A percentile compares a stretch with the other conserved stretches of the same genome.
These are phyloP conservation scores for Pleurotus eryngii DNA, from an alignment of 768 basidiomycete species.

Conservation along the genomic window DNA sequence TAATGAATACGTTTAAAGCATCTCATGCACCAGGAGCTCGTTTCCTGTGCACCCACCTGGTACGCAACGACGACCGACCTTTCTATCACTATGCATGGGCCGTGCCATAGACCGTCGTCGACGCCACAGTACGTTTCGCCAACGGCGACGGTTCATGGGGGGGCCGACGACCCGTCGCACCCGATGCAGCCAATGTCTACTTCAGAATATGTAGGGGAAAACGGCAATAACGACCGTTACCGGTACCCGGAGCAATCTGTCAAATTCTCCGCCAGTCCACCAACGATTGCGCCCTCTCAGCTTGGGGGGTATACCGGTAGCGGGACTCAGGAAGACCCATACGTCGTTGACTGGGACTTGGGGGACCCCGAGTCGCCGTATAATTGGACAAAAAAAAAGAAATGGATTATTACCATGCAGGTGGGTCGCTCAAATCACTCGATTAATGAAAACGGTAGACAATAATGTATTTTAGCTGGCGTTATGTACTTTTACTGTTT, in stretches of 20 bases:
- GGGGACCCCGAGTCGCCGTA: conserved; percentile 53
- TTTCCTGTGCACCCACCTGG: too few species aligned
- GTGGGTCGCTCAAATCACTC: conserved; percentile 20
- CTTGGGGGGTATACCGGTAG: conserved; percentile 35
- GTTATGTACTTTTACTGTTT: conserved; percentile 51
- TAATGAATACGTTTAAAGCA: too few species aligned
- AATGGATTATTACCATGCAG: conserved; percentile 56
- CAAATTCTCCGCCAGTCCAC: neutral
- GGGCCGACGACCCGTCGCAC: conserved; percentile 2
- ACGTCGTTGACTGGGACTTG: conserved; percentile 50
- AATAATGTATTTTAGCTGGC: conserved; percentile 33
- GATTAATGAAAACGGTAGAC: neutral
- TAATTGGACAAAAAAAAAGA: conserved; percentile 45
- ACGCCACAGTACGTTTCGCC: neutral
- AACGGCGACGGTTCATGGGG: conserved; percentile 3
- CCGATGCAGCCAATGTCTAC: conserved; percentile 4
- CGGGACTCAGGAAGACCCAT: conserved; percentile 48
- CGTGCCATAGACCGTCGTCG: neutral
- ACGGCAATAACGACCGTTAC: conserved; percentile 1
- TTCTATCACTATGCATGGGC: neutral
- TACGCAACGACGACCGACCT: neutral
- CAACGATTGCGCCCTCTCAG: conserved; percentile 10
- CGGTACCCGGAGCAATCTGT: conserved; percentile 10
- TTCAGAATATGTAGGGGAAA: conserved; percentile 3
- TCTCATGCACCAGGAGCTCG: too few species aligned